Evolutionary conservation across 139 green algal species (phyloP).

Genomic region (Closterium sp.): DNA sequence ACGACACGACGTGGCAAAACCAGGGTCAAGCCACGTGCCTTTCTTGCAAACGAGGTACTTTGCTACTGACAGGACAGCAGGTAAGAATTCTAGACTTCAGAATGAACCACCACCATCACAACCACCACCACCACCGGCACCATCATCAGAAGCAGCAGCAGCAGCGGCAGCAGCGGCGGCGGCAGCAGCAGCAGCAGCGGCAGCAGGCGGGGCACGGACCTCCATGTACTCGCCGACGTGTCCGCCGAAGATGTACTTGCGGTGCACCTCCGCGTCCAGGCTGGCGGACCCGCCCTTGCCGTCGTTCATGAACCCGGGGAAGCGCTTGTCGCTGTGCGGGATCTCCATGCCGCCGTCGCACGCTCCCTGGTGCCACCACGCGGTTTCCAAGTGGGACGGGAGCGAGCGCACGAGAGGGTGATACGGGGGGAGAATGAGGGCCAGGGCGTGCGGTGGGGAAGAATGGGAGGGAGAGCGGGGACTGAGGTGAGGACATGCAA

Average conservation of each 20-base stretch:
- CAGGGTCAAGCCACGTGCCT: background rate
- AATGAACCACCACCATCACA: background rate
- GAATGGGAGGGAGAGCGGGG: too few species aligned
- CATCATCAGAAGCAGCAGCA: background rate
- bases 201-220: background rate
- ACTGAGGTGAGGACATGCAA: too few species aligned
- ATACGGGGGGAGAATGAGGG: background rate
- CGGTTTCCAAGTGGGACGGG: background rate
- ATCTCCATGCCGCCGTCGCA: constrained; percentile 96
- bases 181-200: too few species aligned
- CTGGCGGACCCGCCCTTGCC: constrained; percentile 90
- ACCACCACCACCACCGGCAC: background rate
- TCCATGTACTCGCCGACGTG: constrained; percentile 98
- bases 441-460: too few species aligned
- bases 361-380: constrained; percentile 69
- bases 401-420: too few species aligned
- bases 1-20: constrained; percentile 55
- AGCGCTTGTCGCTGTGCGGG: constrained; percentile 98
- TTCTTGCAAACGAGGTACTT: too few species aligned
- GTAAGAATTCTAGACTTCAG: too few species aligned
- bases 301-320: constrained; percentile 86
- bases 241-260: constrained; percentile 70
- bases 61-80: too few species aligned
- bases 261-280: constrained; percentile 79
- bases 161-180: too few species aligned